Evolutionary conservation across 2,329 filamentous ascomycete species (phyloP), one percentile per base, ranked within the genome.

Genomic region (Sporothrix protearum): DNA sequence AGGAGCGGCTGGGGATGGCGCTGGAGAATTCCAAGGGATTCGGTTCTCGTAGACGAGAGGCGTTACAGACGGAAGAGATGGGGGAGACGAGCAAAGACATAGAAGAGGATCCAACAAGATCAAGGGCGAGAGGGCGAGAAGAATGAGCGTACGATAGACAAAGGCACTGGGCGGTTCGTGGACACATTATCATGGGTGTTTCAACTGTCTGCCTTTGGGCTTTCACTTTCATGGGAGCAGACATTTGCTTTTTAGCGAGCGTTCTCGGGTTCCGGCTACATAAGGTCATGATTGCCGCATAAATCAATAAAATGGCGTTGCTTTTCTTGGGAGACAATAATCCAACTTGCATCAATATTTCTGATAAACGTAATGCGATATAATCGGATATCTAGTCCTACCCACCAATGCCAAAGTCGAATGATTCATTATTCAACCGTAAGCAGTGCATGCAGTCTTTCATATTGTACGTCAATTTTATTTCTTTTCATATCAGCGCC

Each of bases 21-120:
- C 83, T 99, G 78, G 89, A 95, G 81, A 96, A 97, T 80, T 89
- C 91, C 8, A 90, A 92, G 77, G 95, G 96, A 0, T 98, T 98
- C 82, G 96, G 28, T 92, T 92, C 83, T 89, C 91, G 74, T 94
- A 71, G 45, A 39, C 2, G 19, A 22, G 19, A 42, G 55, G 33
- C 4, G 33, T 36, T 36, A 28, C 9, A 22, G 30, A 36, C 25
- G 19, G 10, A 25, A 2, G 68, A 63, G 39, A 51, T 10, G 2
- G 8, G 16, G 6, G 25, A 36, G 6, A 3, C 16, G 36, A 25
- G 25, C 6, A 22, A 36, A 36, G 16, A 36, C n/a, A n/a, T n/a
- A n/a, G n/a, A 36, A 42, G 9, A 16, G 8, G 8, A 36, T 36
- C 4, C 8, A 9, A 42, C 9, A 45, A 1, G 16, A n/a, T n/a